Conservation (phyloP, 768 basidiomycete species). For the Pleurotus citrinopileatus region DNA sequence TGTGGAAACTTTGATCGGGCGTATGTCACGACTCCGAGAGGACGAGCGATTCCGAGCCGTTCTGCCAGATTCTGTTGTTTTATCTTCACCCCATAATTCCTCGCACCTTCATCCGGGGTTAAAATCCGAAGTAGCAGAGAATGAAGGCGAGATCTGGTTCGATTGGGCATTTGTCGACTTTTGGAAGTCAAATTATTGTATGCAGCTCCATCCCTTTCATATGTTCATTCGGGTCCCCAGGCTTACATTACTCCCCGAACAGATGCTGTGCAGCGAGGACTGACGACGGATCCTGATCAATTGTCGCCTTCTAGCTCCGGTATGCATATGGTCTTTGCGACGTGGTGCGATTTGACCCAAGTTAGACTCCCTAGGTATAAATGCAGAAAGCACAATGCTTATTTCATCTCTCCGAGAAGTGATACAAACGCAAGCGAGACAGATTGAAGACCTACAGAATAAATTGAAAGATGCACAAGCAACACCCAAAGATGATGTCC, state of each 20-base stretch:
- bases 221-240: neutral
- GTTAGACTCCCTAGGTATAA: constrained; percentile 43
- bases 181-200: constrained; percentile 97
- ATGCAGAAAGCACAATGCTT: constrained; percentile 75
- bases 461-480: constrained; percentile 46
- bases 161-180: constrained; percentile 99
- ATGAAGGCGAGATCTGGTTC: constrained; percentile 92
- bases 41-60: constrained; percentile 92
- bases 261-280: constrained; percentile 78
- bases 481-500: constrained; percentile 35
- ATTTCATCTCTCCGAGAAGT: constrained; percentile 83
- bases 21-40: constrained; percentile 85
- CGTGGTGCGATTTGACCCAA: constrained; percentile 7
- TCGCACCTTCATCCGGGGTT: constrained; percentile 28
- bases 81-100: constrained; percentile 41
- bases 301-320: constrained; percentile 53
- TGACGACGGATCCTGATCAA: constrained; percentile 67
- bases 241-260: constrained; percentile 9
- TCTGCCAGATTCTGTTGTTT: constrained; percentile 80
- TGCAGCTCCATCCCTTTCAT: constrained; percentile 23
- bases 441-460: constrained; percentile 67
- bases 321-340: constrained; percentile 26
- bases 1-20: constrained; percentile 82
- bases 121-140: constrained; percentile 36
- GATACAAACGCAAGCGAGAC: constrained; percentile 76